phyloP scores from a whole-genome alignment of 192 early-diverging fungal genomes.

The Coemansia sp. region DNA sequence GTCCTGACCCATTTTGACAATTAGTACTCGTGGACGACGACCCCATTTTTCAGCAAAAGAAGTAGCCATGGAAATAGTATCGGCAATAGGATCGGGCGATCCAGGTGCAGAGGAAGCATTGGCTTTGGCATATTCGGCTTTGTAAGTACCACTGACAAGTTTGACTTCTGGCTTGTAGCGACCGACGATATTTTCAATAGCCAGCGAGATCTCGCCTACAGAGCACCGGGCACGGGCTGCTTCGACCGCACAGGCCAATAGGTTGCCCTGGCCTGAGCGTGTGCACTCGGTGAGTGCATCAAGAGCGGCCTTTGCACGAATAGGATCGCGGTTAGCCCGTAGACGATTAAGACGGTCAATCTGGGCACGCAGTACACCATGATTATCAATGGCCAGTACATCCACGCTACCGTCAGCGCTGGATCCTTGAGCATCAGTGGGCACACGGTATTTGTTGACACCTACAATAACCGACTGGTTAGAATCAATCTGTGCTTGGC shows the following conservation, averaged over 20 bases:
- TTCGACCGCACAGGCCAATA: slow-evolving; percentile 72
- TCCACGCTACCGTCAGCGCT: slow-evolving; percentile 56
- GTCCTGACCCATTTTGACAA: slow-evolving; percentile 93
- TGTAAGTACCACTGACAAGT: slow-evolving; percentile 85
- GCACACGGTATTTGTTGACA: slow-evolving; percentile 84
- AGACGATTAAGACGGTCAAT: slow-evolving; percentile 63
- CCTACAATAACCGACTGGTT: slow-evolving; percentile 84
- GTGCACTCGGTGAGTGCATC: slow-evolving; percentile 70
- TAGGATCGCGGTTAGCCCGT: slow-evolving; percentile 58
- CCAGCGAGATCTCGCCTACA: slow-evolving; percentile 82
- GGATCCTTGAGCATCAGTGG: slow-evolving; percentile 55
- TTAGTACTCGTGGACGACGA: slow-evolving; percentile 83
- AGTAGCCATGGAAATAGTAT: slow-evolving; percentile 65
- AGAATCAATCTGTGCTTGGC: slow-evolving; percentile 88
- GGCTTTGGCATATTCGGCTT: slow-evolving; percentile 70
- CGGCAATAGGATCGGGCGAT: slow-evolving; percentile 58
- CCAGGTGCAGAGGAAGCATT: slow-evolving; percentile 2
- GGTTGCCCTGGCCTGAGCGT: slow-evolving; percentile 65
- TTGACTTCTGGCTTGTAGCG: slow-evolving; percentile 79
- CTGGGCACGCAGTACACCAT: slow-evolving; percentile 68
- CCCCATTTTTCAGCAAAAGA: slow-evolving; percentile 71
- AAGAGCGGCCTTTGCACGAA: slow-evolving; percentile 57
- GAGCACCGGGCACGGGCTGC: slow-evolving; percentile 77
- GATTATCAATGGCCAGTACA: slow-evolving; percentile 81
- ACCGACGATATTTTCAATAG: slow-evolving; percentile 79